These are phyloP conservation scores for Solanum chacoense DNA, from an alignment of 305 asterid species.

Conservation along the genomic window DNA sequence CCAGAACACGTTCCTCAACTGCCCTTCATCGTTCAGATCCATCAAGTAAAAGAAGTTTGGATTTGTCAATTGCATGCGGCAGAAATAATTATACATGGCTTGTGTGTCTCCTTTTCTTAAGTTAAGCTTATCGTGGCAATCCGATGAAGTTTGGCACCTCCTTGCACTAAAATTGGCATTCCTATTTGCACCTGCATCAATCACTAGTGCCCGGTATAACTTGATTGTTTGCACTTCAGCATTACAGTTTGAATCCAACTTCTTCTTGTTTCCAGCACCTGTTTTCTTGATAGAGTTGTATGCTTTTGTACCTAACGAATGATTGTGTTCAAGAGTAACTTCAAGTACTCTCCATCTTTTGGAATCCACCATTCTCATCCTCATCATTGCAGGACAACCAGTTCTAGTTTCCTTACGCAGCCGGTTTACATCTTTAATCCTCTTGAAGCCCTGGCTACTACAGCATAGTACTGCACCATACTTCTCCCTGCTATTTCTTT, in stretches of 20 bases:
- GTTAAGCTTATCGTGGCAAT: slow-evolving; percentile 31
- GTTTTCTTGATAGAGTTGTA: slow-evolving; percentile 34
- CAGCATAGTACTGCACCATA: slow-evolving; percentile 84
- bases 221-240: slow-evolving; percentile 42
- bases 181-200: slow-evolving; percentile 28
- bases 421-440: slow-evolving; percentile 54
- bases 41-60: slow-evolving; percentile 58
- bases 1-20: slow-evolving; percentile 67
- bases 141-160: slow-evolving; percentile 21
- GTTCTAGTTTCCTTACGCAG: slow-evolving; percentile 72
- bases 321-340: slow-evolving; percentile 67
- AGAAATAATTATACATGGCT: slow-evolving; percentile 58
- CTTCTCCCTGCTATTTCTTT: slow-evolving; percentile 81
- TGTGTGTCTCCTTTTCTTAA: slow-evolving; percentile 58
- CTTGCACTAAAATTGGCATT: slow-evolving; percentile 15
- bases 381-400: slow-evolving; percentile 74
- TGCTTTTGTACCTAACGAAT: slow-evolving; percentile 43
- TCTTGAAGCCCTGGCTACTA: slow-evolving; percentile 76
- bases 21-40: slow-evolving; percentile 63
- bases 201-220: slow-evolving; percentile 49
- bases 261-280: slow-evolving; percentile 37
- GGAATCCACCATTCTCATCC: slow-evolving; percentile 56
- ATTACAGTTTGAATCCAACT: slow-evolving; percentile 26
- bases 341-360: slow-evolving; percentile 73
- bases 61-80: slow-evolving; percentile 74